Base-by-base conservation (phyloP, 1,139 yeast species). In the Scheffersomyces quercinus region DNA sequence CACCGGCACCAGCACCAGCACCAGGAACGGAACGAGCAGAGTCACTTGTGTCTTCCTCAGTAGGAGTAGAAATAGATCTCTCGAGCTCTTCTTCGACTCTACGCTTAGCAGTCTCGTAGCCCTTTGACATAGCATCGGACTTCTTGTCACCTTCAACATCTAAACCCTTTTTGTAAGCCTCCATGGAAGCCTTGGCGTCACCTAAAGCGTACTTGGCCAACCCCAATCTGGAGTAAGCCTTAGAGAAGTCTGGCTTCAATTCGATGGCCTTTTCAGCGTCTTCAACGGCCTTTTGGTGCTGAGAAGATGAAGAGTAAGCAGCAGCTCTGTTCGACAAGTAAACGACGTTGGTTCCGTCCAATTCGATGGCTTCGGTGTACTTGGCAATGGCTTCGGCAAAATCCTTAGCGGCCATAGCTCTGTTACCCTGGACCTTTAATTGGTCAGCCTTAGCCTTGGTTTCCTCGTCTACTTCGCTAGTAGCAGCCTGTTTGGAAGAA, bases 281-380 rank as follows among this genome's bases (percentile, higher is more conserved):
- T 36, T 70, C 73, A 37, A 87, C 81, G 2, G 99, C 99, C 51
- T 79, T 72, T 13, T 81, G 85, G 59, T 88, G 93, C 49, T 88
- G 75, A 48, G 83, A 78, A 37, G 79, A 63, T 7, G 96, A 88
- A 13, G 96, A 88, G 65, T 87, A 83, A 5, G 99, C 99, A 39
- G 99, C 99, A 13, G 99, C 98, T 63, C 99, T 82, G 72, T 93
- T 93, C 30, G 98, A 90, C 61, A 70, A 88, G 58, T 82, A 85
- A 14, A 91, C 81, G 1, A 95, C 88, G 48, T 85, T 82, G n/a
- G 70, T 56, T 5, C 79, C 68, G 54, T 86, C 86, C 16, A 84
- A 59, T 35, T 76, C 83, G 40, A 91, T 87, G n/a, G 99, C 98
- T 48, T 79, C 81, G 9, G 96, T 78, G 67, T 93, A 93, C 54